phyloP scores from a whole-genome alignment of 331 rosid genomes.

The Dryas integrifolia region DNA sequence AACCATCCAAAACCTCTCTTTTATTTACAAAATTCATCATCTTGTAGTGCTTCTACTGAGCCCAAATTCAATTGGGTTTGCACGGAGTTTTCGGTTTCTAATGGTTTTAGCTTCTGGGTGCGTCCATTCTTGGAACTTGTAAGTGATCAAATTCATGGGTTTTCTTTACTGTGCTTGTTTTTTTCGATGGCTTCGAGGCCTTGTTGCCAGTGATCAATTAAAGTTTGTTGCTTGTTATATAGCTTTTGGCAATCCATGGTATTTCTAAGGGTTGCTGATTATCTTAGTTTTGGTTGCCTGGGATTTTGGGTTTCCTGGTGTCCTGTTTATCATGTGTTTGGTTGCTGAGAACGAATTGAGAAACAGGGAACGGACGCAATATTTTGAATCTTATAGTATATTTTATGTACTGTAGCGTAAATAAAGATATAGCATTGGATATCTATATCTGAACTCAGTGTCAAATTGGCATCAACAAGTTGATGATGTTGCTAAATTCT shows the following conservation, averaged over 20 bases:
- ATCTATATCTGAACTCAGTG: too few relatives aligned
- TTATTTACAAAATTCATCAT: neutral
- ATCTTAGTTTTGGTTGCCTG: too few relatives aligned
- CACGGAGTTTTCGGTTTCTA: neutral
- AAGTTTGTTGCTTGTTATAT: neutral
- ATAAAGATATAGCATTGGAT: too few relatives aligned
- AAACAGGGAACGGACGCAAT: too few relatives aligned
- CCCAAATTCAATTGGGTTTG: neutral
- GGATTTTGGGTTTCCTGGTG: too few relatives aligned
- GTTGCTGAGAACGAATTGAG: too few relatives aligned
- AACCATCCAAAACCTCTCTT: neutral
- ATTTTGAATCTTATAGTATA: too few relatives aligned
- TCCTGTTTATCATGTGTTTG: too few relatives aligned
- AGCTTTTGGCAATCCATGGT: neutral
- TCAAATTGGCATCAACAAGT: neutral
- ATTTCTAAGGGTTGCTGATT: too few relatives aligned
- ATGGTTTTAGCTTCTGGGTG: neutral
- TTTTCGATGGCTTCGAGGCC: neutral
- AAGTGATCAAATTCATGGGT: conserved; percentile 8
- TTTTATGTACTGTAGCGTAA: too few relatives aligned
- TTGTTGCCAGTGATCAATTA: neutral
- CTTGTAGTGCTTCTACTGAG: neutral
- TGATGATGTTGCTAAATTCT: neutral
- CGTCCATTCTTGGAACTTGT: neutral
- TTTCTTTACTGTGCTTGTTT: neutral